Conservation (phyloP, 1,284 basidiomycete species). For the Apiotrichum veenhuisii region DNA sequence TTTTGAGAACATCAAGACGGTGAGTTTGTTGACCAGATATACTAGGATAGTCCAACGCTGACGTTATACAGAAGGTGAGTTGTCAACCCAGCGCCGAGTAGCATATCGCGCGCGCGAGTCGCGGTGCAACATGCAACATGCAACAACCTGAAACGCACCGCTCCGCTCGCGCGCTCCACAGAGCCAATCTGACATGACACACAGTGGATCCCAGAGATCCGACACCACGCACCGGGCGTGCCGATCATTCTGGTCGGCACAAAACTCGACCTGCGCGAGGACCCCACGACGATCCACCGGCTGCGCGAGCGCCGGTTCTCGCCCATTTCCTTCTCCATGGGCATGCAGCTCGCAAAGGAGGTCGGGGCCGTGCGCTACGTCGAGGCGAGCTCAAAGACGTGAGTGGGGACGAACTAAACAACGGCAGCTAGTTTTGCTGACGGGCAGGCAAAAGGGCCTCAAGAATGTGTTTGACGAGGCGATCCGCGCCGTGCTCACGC, state of each 20-base stretch:
- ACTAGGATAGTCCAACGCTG: not conserved
- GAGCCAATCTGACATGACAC: slow-evolving; percentile 1
- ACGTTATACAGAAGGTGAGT: slow-evolving; percentile 58
- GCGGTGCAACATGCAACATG: not conserved
- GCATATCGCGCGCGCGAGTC: slow-evolving; percentile 31
- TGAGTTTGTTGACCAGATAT: slow-evolving; percentile 6
- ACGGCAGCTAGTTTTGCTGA: not conserved
- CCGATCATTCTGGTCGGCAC: slow-evolving; percentile 56
- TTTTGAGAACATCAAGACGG: slow-evolving; percentile 67
- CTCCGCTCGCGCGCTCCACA: not conserved
- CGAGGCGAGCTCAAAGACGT: slow-evolving; percentile 90
- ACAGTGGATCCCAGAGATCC: slow-evolving; percentile 94
- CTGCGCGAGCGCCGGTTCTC: slow-evolving; percentile 91
- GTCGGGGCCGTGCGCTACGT: slow-evolving; percentile 94
- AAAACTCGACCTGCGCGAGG: slow-evolving; percentile 94
- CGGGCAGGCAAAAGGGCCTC: slow-evolving; percentile 36
- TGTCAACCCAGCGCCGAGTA: slow-evolving; percentile 53
- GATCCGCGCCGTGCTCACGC: slow-evolving; percentile 62
- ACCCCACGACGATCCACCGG: slow-evolving; percentile 85
- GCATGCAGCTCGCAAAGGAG: slow-evolving; percentile 62
- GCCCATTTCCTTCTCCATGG: slow-evolving; percentile 65
- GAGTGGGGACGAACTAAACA: slow-evolving; percentile 7
- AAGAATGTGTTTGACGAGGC: slow-evolving; percentile 92
- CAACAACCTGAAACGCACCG: not conserved
- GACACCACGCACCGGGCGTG: slow-evolving; percentile 63